Percentiles rank a stretch among this genome's conserved stretches.
These are phyloP conservation scores for Immersiporthe knoxdaviesiana DNA, from an alignment of 2,329 filamentous ascomycete genomes.

Conservation along the genomic window DNA sequence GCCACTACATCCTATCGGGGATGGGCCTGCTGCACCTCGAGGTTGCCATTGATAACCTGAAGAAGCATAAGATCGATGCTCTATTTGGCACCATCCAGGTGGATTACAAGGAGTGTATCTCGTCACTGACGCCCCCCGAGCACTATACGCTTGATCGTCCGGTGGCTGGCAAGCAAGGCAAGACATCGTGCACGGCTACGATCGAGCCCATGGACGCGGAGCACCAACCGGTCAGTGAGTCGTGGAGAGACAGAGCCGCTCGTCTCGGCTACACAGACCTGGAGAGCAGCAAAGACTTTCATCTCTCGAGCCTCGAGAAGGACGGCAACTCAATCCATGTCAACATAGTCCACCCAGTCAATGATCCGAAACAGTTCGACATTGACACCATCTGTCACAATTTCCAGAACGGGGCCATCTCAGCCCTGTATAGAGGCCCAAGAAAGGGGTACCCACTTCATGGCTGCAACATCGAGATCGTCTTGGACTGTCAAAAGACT, in stretches of 20 bases:
- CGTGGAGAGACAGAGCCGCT: constrained; percentile 21
- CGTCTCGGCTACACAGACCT: constrained; percentile 25
- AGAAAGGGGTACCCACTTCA: constrained; percentile 80
- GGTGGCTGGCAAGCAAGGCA: constrained; percentile 78
- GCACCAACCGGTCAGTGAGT: constrained; percentile 29
- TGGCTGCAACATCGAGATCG: constrained; percentile 71
- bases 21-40: constrained; percentile 98
- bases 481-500: constrained; percentile 66
- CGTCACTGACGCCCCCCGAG: constrained; percentile 57
- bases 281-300: constrained; percentile 38
- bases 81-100: constrained; percentile 91
- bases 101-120: constrained; percentile 86
- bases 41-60: constrained; percentile 84
- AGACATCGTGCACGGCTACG: constrained; percentile 72
- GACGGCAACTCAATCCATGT: constrained; percentile 73
- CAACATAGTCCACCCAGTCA: constrained; percentile 55
- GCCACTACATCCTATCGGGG: constrained; percentile 89
- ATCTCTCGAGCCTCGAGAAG: constrained; percentile 51
- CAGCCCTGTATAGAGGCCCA: constrained; percentile 84
- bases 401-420: constrained; percentile 78
- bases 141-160: constrained; percentile 74
- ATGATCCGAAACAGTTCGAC: constrained; percentile 54
- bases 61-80: constrained; percentile 85
- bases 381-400: constrained; percentile 56
- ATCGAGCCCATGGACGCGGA: constrained; percentile 61